Evolutionary conservation across 2,329 filamentous ascomycete genomes (phyloP), one percentile per base, ranked within the genome.

Genomic region (Neofusicoccum kwambonambiense): DNA sequence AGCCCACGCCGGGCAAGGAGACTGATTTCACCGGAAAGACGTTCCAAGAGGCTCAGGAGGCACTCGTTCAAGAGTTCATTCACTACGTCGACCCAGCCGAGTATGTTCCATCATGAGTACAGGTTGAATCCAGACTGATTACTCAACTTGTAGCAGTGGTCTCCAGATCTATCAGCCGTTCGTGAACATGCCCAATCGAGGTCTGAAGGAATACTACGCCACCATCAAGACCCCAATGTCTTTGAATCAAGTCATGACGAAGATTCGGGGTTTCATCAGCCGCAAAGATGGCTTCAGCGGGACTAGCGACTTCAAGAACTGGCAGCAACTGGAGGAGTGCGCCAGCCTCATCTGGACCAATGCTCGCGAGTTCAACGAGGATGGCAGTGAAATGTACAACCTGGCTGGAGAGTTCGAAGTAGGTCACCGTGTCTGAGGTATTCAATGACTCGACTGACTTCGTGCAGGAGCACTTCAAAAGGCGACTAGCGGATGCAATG

Each of bases 291-390:
- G 87, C 31, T 83, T 86, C 6, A 83, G 84, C 3, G 81, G 79
- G 11, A 74, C 78, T 31, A 89, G 89, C 56, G 88, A 92, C 54
- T 92, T 93, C 77, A 93, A 92, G 75, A 90, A 82, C 58, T 97
- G 93, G 93, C 84, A 88, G 64, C 84, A 88, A 0, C 92, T 97
- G 69, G 92, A 92, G 74, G 88, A 93, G 62, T 90, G 91, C 72
- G 84, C 91, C 12, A 90, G 88, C 71, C 84, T 91, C 61, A 88
- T 97, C 49, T 97, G 93, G 93, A 85, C 84, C 56, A 97, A 97
- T 76, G 92, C 93, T 0, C 90, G 88, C 72, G 89, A 89, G 66
- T 97, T 94, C 81, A 97, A 97, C 70, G 92, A 97, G 76, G 93
- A 97, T 73, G 91, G 90, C 3, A 97, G 93, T 72, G 90, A 92